These are phyloP conservation scores for Acacia acuminata DNA, from an alignment of 306 rosid genomes.

Conservation along the genomic window DNA sequence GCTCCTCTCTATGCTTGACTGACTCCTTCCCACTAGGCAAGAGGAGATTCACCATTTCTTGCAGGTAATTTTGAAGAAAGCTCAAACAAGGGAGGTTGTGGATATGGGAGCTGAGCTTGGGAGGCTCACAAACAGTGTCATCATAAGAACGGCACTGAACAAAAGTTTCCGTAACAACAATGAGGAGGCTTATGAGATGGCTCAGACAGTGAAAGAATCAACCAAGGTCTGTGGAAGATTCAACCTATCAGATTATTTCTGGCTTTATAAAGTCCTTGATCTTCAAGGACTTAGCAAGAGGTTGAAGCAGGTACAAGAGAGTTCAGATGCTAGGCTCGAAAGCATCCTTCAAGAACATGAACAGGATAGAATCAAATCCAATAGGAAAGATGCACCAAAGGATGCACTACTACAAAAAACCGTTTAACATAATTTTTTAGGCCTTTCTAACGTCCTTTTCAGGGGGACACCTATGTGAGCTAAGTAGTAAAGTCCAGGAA, in stretches of 20 bases:
- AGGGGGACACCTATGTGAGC: no score
- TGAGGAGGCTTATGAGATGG: constrained; percentile 47
- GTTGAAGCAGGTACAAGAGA: constrained; percentile 45
- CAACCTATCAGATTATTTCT: constrained; percentile 45
- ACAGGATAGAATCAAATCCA: constrained; percentile 34
- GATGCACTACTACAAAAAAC: no score
- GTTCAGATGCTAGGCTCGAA: constrained; percentile 49
- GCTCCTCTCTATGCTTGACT: no score
- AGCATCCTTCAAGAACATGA: constrained; percentile 51
- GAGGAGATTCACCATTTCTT: constrained; percentile 43
- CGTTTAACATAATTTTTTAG: no score
- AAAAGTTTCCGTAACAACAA: constrained; percentile 34
- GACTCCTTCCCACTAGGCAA: constrained; percentile 38
- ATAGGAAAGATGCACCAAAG: neutral
- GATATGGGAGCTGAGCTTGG: constrained; percentile 46
- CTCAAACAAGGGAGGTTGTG: constrained; percentile 15
- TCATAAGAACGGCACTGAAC: constrained; percentile 50
- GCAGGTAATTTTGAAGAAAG: constrained; percentile 7
- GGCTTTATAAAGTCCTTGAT: constrained; percentile 53
- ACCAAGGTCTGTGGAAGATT: constrained; percentile 35
- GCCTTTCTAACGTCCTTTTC: no score
- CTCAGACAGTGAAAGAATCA: constrained; percentile 36
- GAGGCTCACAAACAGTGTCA: constrained; percentile 39
- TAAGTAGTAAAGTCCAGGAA: no score
- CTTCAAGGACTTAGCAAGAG: constrained; percentile 52